A percentile compares a stretch with the other conserved stretches of the same genome.
These are phyloP conservation scores for Cenchrus americanus DNA, from an alignment of 176 grass and related monocot genomes.

Conservation along the genomic window DNA sequence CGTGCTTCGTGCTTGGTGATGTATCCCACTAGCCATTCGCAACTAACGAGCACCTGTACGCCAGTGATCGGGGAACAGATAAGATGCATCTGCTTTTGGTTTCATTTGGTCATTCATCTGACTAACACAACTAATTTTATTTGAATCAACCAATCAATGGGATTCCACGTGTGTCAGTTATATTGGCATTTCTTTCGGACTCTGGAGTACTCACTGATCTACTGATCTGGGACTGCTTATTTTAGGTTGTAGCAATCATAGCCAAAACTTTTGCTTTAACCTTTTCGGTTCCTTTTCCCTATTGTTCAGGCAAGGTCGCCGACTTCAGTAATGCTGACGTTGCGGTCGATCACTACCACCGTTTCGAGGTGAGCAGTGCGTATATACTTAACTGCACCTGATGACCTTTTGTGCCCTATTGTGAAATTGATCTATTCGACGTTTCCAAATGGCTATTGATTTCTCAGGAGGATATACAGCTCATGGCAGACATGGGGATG, in stretches of 20 bases:
- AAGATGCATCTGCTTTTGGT: neutral
- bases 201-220: too few species aligned
- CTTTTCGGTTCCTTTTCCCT: neutral
- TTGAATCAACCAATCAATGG: neutral
- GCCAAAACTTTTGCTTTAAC: neutral
- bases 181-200: neutral
- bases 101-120: neutral
- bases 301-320: constrained; percentile 65
- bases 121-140: neutral
- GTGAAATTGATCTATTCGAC: neutral
- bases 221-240: neutral
- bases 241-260: neutral
- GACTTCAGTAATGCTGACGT: constrained; percentile 98
- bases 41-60: neutral
- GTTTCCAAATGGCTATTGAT: neutral
- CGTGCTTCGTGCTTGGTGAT: neutral
- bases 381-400: neutral
- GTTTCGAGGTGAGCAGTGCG: constrained; percentile 56
- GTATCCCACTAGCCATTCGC: constrained; percentile 16
- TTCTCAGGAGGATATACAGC: constrained; percentile 82
- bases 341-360: constrained; percentile 87
- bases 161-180: neutral
- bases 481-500: constrained; percentile 97
- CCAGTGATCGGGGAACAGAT: neutral
- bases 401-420: neutral